Percentiles rank a stretch among this genome's conserved stretches.
phyloP scores from a whole-genome alignment of 345 rosid genomes.

The Populus pruinosa region DNA sequence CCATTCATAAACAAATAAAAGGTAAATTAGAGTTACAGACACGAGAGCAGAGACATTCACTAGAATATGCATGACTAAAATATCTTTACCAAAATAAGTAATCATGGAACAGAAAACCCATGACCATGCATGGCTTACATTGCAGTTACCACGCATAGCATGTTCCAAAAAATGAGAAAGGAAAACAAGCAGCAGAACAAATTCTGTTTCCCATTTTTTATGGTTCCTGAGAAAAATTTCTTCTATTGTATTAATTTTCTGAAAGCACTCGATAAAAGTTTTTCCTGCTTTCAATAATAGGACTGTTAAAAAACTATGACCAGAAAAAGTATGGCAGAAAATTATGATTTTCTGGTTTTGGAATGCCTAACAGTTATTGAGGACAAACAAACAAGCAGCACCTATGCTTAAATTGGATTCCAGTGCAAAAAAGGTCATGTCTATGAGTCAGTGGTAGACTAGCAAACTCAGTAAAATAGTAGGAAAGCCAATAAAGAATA shows the following conservation, averaged over 20 bases:
- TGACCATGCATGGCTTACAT: background rate
- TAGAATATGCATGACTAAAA: background rate
- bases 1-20: background rate
- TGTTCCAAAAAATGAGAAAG: too few relatives aligned
- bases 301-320: background rate
- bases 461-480: background rate
- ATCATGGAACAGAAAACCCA: background rate
- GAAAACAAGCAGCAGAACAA: too few relatives aligned
- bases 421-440: too few relatives aligned
- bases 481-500: background rate
- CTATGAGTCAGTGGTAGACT: too few relatives aligned
- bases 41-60: background rate
- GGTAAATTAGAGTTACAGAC: background rate
- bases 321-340: background rate
- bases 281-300: background rate
- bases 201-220: too few relatives aligned
- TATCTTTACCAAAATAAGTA: background rate
- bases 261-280: background rate
- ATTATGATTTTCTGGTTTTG: too few relatives aligned
- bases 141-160: background rate
- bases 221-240: too few relatives aligned
- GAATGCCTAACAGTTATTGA: too few relatives aligned
- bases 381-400: too few relatives aligned
- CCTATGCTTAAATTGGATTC: too few relatives aligned
- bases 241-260: background rate